These are phyloP conservation scores for Phytophthora pseudosyringae DNA, from an alignment of 352 stramenopile genomes.

Conservation along the genomic window DNA sequence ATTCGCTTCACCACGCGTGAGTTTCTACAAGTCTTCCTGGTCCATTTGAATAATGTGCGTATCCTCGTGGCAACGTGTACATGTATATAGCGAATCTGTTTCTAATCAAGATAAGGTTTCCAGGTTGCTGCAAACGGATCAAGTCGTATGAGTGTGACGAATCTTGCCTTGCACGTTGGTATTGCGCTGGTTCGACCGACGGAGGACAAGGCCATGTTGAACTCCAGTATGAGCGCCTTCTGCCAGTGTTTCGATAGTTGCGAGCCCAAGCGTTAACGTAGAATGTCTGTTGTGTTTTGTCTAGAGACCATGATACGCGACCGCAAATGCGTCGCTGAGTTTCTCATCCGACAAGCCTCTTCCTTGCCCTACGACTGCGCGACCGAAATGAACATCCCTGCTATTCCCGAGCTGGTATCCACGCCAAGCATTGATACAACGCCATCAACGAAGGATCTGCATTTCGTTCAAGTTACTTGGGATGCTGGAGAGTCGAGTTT, in stretches of 20 bases:
- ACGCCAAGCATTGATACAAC: neutral
- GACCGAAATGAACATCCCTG: conserved; percentile 43
- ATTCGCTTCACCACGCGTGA: conserved; percentile 44
- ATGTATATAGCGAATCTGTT: neutral
- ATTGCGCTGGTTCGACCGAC: conserved; percentile 49
- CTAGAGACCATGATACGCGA: conserved; percentile 37
- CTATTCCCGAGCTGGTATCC: conserved; percentile 32
- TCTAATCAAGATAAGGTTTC: neutral
- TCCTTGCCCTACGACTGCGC: conserved; percentile 50
- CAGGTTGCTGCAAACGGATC: conserved; percentile 49
- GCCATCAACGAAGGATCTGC: conserved; percentile 14
- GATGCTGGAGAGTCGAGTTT: conserved; percentile 23
- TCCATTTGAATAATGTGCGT: conserved; percentile 56
- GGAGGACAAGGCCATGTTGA: conserved; percentile 32
- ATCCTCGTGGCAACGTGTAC: neutral
- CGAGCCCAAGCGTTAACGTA: neutral
- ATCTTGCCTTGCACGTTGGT: conserved; percentile 48
- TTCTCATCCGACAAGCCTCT: conserved; percentile 58
- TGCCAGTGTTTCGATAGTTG: neutral
- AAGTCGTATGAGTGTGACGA: conserved; percentile 50
- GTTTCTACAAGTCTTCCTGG: conserved; percentile 57
- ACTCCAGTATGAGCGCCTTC: conserved; percentile 39
- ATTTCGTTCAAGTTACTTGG: conserved; percentile 56
- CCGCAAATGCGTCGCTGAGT: conserved; percentile 46
- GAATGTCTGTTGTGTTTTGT: neutral